phyloP scores from a whole-genome alignment of 176 grass and related monocot species.

The Calamus simplicifolius region DNA sequence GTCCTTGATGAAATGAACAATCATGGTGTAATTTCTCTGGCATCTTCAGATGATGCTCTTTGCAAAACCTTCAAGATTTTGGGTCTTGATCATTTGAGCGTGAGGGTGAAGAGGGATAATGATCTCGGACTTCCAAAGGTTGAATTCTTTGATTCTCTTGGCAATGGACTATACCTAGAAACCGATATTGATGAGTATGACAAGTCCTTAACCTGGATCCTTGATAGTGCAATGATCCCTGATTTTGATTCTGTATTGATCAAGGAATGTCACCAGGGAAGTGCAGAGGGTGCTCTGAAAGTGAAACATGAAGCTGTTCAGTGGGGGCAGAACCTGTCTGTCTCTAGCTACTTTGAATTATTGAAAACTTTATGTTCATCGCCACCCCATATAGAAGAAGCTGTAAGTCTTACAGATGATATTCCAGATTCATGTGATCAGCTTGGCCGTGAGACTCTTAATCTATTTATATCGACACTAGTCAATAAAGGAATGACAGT shows the following conservation, averaged over 20 bases:
- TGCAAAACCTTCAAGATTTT: slow-evolving; percentile 69
- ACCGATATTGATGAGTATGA: slow-evolving; percentile 66
- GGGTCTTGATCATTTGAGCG: slow-evolving; percentile 55
- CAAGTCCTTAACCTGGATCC: slow-evolving; percentile 44
- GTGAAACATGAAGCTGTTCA: slow-evolving; percentile 60
- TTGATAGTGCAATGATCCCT: slow-evolving; percentile 44
- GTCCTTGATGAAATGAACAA: slow-evolving; percentile 43
- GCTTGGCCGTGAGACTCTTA: slow-evolving; percentile 54
- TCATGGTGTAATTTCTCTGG: slow-evolving; percentile 33
- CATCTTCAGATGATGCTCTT: slow-evolving; percentile 50
- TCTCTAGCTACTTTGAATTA: slow-evolving; percentile 35
- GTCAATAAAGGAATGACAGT: slow-evolving; percentile 38
- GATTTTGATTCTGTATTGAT: slow-evolving; percentile 42
- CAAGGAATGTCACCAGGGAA: slow-evolving; percentile 44
- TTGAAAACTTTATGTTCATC: slow-evolving; percentile 37
- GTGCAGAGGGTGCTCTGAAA: slow-evolving; percentile 44
- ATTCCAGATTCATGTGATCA: slow-evolving; percentile 37
- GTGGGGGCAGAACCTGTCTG: slow-evolving; percentile 48
- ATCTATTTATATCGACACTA: slow-evolving; percentile 39
- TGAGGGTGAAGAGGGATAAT: slow-evolving; percentile 94
- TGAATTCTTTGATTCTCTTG: slow-evolving; percentile 92
- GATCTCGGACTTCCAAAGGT: slow-evolving; percentile 47
- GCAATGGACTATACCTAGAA: slow-evolving; percentile 84
- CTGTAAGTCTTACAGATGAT: slow-evolving; percentile 40
- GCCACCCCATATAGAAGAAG: slow-evolving; percentile 34